Evolutionary conservation across 768 basidiomycete genomes (phyloP), one percentile per base, ranked within the genome.

Genomic region (Russula sp.): DNA sequence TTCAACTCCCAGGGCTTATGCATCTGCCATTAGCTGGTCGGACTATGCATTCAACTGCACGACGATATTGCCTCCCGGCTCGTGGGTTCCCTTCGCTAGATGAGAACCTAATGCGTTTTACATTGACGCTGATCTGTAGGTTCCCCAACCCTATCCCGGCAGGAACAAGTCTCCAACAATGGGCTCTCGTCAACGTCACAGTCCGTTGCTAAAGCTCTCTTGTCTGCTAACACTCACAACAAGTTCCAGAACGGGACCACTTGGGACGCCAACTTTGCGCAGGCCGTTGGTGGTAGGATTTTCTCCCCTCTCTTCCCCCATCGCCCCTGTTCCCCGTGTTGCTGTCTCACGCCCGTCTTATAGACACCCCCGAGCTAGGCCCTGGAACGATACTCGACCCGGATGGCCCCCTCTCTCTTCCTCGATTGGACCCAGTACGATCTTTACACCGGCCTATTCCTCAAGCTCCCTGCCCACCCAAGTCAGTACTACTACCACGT

Each of bases 91-190:
- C 5, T n/a, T 7, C 16, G n/a, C 11, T 46, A 3, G 30, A 6
- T 11, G 30, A 46, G 22, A 46, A 18, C 16, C 26, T 22, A 11
- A 22, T 46, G 46, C 9, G 22, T 24, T 48, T 20, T 30, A 34
- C 6, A 9, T 30, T 6, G 20, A 14, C 28, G 28, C 13, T 30
- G 20, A 9, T 14, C 7, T n/a, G 3, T 34, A 62, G 61, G 1
- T 62, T 62, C 22, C 53, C 61, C 3, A 55, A 62, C 18, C 10
- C 61, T 34, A 44, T 62, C 22, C 61, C 61, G 0, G 0, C 7
- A 1, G 42, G 30, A 44, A 61, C 30, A 20, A n/a, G 52, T 20
- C 16, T 54, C 4, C 60, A 28, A 2, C 6, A 34, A 0, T 61
- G 60, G 60, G 52, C 52, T 34, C 60, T 61, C 28, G 8, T 46